phyloP scores from a whole-genome alignment of 148 eudicot genomes.

The Fallopia convolvulus region DNA sequence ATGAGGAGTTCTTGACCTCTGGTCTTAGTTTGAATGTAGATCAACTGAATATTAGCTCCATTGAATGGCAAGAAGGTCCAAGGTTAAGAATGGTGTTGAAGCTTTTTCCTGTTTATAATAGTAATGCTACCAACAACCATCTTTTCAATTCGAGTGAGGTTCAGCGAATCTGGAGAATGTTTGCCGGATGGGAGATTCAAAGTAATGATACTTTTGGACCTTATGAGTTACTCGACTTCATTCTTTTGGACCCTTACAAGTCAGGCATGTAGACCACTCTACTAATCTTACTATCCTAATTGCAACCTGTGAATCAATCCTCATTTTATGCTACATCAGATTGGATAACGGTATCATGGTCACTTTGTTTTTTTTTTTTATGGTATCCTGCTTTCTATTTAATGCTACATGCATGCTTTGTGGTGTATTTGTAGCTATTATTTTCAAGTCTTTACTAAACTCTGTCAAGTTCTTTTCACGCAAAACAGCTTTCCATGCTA shows the following conservation, averaged over 20 bases:
- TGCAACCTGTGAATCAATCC: background rate
- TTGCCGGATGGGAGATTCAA: constrained; percentile 54
- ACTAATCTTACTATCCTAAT: background rate
- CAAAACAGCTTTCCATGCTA: background rate
- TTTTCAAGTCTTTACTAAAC: background rate
- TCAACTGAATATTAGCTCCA: constrained; percentile 64
- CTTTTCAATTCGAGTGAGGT: constrained; percentile 57
- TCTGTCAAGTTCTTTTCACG: background rate
- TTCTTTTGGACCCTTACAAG: constrained; percentile 66
- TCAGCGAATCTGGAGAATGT: constrained; percentile 34
- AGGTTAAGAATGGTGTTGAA: constrained; percentile 75
- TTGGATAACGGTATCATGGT: background rate
- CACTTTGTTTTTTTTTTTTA: background rate
- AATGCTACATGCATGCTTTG: background rate
- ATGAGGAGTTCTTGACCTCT: constrained; percentile 43
- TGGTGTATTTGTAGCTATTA: background rate
- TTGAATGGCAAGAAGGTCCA: constrained; percentile 77
- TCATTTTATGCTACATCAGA: background rate
- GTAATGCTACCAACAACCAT: constrained; percentile 9
- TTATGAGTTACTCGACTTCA: constrained; percentile 84
- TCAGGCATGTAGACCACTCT: constrained; percentile 30
- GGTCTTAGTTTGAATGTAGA: constrained; percentile 42
- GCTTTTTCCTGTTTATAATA: constrained; percentile 43
- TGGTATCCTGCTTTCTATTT: background rate
- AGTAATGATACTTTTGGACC: constrained; percentile 76